These are phyloP conservation scores for Annona squamosa DNA, from an alignment of 164 flowering plant species.

Conservation along the genomic window DNA sequence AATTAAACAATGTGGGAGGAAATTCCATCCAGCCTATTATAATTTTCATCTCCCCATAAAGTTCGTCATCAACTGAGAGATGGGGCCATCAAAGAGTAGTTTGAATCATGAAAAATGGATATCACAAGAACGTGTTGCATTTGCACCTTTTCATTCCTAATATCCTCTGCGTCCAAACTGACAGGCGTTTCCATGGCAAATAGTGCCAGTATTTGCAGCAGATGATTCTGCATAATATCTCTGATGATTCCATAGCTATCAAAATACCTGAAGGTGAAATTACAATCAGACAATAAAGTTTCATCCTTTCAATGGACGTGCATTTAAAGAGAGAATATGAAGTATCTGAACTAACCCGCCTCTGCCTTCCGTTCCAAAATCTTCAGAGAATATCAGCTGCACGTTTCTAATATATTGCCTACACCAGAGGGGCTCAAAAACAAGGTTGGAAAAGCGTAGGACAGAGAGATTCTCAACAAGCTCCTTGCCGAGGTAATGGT, in stretches of 20 bases:
- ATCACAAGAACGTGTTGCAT: not conserved
- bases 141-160: constrained; percentile 85
- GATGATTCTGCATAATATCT: constrained; percentile 92
- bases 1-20: not conserved
- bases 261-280: constrained; percentile 47
- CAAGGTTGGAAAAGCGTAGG: constrained; percentile 89
- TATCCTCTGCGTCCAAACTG: constrained; percentile 85
- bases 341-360: constrained; percentile 54
- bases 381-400: constrained; percentile 84
- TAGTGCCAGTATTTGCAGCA: constrained; percentile 73
- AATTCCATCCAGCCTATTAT: not conserved
- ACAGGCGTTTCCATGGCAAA: constrained; percentile 98
- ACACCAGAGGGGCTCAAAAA: constrained; percentile 88
- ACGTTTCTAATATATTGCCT: constrained; percentile 80
- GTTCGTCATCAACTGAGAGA: not conserved
- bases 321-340: not conserved
- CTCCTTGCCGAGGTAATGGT: constrained; percentile 85
- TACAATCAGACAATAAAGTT: not conserved
- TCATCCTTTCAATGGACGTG: not conserved
- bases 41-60: not conserved
- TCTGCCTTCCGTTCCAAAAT: constrained; percentile 82
- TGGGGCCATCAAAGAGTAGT: not conserved
- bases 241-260: constrained; percentile 78
- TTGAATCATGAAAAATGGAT: not conserved
- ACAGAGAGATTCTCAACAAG: constrained; percentile 83